Percentiles rank a stretch among this genome's conserved stretches.
Evolutionary conservation across 768 basidiomycete species (phyloP).

Genomic region (Plicaturopsis crispa): DNA sequence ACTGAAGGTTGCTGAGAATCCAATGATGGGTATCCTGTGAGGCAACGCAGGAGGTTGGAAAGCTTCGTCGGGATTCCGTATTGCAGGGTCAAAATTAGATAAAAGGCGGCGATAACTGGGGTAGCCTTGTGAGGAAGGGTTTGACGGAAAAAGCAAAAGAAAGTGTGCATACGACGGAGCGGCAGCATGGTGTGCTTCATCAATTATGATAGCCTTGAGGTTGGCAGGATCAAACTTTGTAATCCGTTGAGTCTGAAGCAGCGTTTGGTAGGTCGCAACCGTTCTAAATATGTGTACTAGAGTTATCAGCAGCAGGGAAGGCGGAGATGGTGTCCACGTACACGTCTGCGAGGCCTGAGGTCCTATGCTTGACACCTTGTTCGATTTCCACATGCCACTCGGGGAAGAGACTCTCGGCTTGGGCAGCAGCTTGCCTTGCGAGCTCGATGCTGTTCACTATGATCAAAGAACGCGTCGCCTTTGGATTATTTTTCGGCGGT

Average conservation of each 20-base stretch:
- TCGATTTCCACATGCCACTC: constrained; percentile 85
- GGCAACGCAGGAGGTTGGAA: constrained; percentile 27
- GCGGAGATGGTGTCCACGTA: constrained; percentile 27
- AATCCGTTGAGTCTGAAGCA: constrained; percentile 55
- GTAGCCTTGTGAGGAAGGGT: constrained; percentile 7
- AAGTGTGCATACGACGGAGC: constrained; percentile 80
- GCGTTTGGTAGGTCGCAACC: constrained; percentile 84
- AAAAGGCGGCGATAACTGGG: constrained; percentile 73
- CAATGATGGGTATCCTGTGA: constrained; percentile 73
- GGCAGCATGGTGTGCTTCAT: constrained; percentile 95
- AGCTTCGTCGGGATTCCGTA: constrained; percentile 43
- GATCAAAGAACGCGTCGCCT: constrained; percentile 59
- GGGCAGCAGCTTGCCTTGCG: constrained; percentile 76
- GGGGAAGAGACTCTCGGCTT: constrained; percentile 60
- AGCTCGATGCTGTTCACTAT: constrained; percentile 89
- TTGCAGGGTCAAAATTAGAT: constrained; percentile 71
- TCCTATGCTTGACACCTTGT: constrained; percentile 69
- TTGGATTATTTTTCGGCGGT: constrained; percentile 31
- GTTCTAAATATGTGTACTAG: no score
- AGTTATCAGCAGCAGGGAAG: not conserved
- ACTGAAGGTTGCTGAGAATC: constrained; percentile 93
- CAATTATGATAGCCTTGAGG: constrained; percentile 76
- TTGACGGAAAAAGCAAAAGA: not conserved
- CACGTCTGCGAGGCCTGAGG: constrained; percentile 82
- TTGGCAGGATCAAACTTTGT: constrained; percentile 64